phyloP scores from a whole-genome alignment of 2,329 filamentous ascomycete genomes.

The Sarocladiaceae sp. region DNA sequence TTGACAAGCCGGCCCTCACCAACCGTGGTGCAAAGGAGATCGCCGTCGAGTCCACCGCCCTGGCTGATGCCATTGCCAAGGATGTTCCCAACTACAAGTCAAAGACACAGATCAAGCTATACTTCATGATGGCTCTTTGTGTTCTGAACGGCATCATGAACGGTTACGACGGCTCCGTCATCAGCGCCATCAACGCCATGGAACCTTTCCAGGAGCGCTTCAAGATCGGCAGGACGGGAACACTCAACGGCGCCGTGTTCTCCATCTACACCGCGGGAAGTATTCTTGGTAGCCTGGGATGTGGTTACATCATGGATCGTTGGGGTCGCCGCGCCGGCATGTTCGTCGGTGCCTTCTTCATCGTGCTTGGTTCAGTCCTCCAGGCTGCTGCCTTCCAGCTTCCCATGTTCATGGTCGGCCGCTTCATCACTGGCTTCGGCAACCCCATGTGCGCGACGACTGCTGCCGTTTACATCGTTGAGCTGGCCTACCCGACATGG shows the following conservation, averaged over 20 bases:
- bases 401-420: conserved; percentile 14
- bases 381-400: conserved; percentile 14
- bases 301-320: conserved; percentile 16
- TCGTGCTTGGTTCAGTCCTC: conserved; percentile 15
- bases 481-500: conserved; percentile 16
- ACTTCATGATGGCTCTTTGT: conserved; percentile 16
- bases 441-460: conserved; percentile 13
- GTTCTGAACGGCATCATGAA: conserved; percentile 14
- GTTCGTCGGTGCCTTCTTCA: conserved; percentile 13
- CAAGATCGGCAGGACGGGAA: conserved; percentile 13
- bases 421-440: conserved; percentile 14
- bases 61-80: conserved; percentile 17
- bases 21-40: conserved; percentile 11
- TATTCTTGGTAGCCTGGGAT: conserved; percentile 12
- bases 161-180: conserved; percentile 14
- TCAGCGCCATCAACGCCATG: conserved; percentile 16
- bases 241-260: conserved; percentile 12
- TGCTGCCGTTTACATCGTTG: conserved; percentile 15
- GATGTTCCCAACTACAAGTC: conserved; percentile 14
- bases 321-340: conserved; percentile 15
- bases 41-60: conserved; percentile 14
- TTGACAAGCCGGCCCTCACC: conserved; percentile 6
- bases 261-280: conserved; percentile 16
- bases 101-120: conserved; percentile 12
- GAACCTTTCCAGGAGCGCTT: conserved; percentile 14